Evolutionary conservation across 2,329 filamentous ascomycete genomes (phyloP).

Genomic region (Talaromyces sp.): DNA sequence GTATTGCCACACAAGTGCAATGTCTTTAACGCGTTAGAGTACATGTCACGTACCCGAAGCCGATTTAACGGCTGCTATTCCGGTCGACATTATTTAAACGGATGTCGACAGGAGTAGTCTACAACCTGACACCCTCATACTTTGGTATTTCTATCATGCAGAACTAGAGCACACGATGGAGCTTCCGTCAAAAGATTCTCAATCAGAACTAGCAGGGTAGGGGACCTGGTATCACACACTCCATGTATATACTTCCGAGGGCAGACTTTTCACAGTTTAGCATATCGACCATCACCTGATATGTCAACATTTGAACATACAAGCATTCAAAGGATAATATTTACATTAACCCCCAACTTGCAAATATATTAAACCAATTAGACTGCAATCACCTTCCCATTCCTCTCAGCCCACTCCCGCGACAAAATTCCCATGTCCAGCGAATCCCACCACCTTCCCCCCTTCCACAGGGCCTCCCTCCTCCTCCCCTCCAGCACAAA

Average conservation of each 20-base stretch:
- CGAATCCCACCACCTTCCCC: constrained; percentile 5
- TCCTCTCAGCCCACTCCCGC: constrained; percentile 1
- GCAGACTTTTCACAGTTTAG: background rate
- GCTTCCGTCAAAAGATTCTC: background rate
- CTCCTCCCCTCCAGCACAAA: background rate
- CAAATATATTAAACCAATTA: background rate
- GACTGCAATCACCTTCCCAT: background rate
- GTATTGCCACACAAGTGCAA: background rate
- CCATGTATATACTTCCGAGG: background rate
- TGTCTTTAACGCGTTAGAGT: background rate
- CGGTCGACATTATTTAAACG: background rate
- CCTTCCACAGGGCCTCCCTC: background rate
- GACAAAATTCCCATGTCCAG: background rate
- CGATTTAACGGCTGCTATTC: background rate
- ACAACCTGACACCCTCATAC: background rate
- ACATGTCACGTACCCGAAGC: background rate
- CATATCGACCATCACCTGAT: background rate
- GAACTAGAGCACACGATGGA: background rate
- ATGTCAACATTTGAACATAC: background rate
- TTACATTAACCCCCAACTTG: background rate
- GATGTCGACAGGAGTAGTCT: background rate
- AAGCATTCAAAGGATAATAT: background rate
- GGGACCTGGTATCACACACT: background rate
- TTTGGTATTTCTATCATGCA: background rate
- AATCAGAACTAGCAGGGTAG: background rate